phyloP scores from a whole-genome alignment of 805 yeast species.

The Zygosaccharomyces siamensis region DNA sequence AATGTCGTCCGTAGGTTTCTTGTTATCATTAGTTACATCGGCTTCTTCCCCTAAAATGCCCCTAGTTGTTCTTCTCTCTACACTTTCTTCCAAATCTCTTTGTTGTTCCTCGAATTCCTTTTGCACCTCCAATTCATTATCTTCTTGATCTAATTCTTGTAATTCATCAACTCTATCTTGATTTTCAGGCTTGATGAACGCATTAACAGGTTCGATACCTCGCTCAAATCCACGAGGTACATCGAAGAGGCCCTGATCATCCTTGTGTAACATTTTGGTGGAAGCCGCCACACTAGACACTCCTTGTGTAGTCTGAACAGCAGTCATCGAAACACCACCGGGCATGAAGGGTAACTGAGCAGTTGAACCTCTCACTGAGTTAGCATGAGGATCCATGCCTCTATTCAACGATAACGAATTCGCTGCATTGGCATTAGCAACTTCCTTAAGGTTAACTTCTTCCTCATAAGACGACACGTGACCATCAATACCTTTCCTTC shows the following conservation, averaged over 20 bases:
- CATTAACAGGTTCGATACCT: conserved; percentile 46
- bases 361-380: conserved; percentile 62
- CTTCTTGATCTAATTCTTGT: conserved; percentile 27
- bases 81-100: conserved; percentile 21
- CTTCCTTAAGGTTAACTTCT: conserved; percentile 46
- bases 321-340: conserved; percentile 59
- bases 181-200: conserved; percentile 11
- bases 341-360: conserved; percentile 86
- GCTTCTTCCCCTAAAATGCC: conserved; percentile 12
- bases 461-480: conserved; percentile 58
- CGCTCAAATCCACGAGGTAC: conserved; percentile 77
- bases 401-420: conserved; percentile 73
- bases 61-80: conserved; percentile 10
- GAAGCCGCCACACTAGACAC: conserved; percentile 24
- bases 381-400: conserved; percentile 56
- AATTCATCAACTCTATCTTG: conserved; percentile 22
- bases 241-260: conserved; percentile 71
- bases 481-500: conserved; percentile 74
- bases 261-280: conserved; percentile 51
- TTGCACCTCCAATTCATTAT: conserved; percentile 34
- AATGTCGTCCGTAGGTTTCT: conserved; percentile 17
- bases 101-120: conserved; percentile 41
- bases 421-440: conserved; percentile 49
- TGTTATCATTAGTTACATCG: conserved; percentile 10
- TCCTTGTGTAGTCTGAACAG: conserved; percentile 18